Percentiles rank a stretch among this genome's conserved stretches.
These are phyloP conservation scores for Bipolaris oryzae DNA, from an alignment of 2,329 filamentous ascomycete genomes.

Conservation along the genomic window DNA sequence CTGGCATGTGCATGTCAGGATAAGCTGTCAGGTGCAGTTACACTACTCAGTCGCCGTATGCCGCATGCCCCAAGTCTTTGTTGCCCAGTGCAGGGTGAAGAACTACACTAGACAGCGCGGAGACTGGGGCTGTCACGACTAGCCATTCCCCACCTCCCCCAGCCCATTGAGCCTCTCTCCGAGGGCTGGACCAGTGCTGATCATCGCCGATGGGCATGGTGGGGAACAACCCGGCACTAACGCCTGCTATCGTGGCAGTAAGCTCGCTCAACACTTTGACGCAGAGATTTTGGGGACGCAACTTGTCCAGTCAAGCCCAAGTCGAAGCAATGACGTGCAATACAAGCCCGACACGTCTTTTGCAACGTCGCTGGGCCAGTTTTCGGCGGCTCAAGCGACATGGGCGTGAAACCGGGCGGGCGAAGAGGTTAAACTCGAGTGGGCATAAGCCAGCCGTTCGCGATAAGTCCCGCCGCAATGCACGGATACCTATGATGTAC, in stretches of 20 bases:
- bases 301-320: background rate
- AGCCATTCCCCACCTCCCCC: slow-evolving; percentile 9
- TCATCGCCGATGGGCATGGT: slow-evolving; percentile 24
- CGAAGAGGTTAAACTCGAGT: slow-evolving; percentile 17
- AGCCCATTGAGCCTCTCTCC: slow-evolving; percentile 4
- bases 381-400: slow-evolving; percentile 18
- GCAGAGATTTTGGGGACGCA: slow-evolving; percentile 8
- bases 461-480: slow-evolving; percentile 36
- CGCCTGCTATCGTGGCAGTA: slow-evolving; percentile 24
- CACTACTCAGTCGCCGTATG: background rate
- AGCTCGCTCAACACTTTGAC: slow-evolving; percentile 38
- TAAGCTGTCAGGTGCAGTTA: background rate
- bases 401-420: slow-evolving; percentile 21
- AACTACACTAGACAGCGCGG: background rate
- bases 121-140: slow-evolving; percentile 12
- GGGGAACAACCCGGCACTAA: slow-evolving; percentile 15
- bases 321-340: background rate
- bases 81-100: background rate
- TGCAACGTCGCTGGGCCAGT: slow-evolving; percentile 11
- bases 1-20: background rate
- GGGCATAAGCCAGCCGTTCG: slow-evolving; percentile 14
- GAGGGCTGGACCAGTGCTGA: slow-evolving; percentile 14
- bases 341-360: background rate
- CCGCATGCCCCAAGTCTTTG: background rate
- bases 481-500: slow-evolving; percentile 36